phyloP scores from a whole-genome alignment of 2,329 filamentous ascomycete species.

The Neonectria sp. region DNA sequence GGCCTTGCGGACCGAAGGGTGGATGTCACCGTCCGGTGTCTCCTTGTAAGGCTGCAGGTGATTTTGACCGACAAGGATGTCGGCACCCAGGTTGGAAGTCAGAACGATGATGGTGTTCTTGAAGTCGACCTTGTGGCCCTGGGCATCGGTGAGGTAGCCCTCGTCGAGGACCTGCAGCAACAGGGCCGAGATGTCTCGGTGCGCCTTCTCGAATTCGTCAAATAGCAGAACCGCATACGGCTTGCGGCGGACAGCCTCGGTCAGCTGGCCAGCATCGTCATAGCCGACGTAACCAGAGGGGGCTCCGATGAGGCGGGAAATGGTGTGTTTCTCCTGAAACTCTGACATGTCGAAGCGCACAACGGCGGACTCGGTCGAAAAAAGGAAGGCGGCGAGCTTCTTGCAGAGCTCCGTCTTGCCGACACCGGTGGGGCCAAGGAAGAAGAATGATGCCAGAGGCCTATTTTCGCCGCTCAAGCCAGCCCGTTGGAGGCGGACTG shows the following conservation, averaged over 20 bases:
- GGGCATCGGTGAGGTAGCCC: conserved; percentile 93
- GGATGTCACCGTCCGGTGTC: conserved; percentile 77
- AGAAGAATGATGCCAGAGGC: conserved; percentile 96
- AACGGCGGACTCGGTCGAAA: conserved; percentile 91
- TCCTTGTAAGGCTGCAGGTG: conserved; percentile 75
- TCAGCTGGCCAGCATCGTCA: conserved; percentile 95
- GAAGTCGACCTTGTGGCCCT: conserved; percentile 98
- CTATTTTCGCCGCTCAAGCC: conserved; percentile 93
- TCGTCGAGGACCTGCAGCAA: conserved; percentile 96
- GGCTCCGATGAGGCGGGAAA: conserved; percentile 91
- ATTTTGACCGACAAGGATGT: conserved; percentile 87
- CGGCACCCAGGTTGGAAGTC: conserved; percentile 94
- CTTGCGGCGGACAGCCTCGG: conserved; percentile 94
- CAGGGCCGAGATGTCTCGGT: conserved; percentile 92
- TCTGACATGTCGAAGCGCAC: conserved; percentile 98
- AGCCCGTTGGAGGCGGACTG: conserved; percentile 93
- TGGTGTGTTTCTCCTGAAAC: conserved; percentile 97
- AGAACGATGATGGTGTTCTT: conserved; percentile 96
- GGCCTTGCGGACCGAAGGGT: conserved; percentile 79
- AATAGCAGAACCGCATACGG: conserved; percentile 96
- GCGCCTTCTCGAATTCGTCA: conserved; percentile 98
- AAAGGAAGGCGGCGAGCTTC: conserved; percentile 93
- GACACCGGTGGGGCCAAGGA: conserved; percentile 95
- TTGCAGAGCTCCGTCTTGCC: conserved; percentile 99
- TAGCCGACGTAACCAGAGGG: conserved; percentile 97